phyloP scores from a whole-genome alignment of 257 asterid species.

The Rubia yunnanensis region DNA sequence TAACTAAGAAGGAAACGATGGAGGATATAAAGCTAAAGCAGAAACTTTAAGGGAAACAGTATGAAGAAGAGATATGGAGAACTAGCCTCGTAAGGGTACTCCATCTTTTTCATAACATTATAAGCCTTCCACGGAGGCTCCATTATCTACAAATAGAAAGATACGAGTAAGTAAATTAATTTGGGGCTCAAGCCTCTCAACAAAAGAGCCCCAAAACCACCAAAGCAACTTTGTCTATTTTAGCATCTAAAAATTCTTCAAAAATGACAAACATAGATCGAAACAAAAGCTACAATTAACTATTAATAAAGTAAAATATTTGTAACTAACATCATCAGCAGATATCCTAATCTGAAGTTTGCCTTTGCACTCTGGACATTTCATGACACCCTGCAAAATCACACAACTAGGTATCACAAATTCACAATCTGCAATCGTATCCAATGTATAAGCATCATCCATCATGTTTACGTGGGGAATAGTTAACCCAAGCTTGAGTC shows the following conservation, averaged over 20 bases:
- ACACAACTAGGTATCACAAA: conserved; percentile 10
- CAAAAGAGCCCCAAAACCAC: neutral
- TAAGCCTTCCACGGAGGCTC: conserved; percentile 98
- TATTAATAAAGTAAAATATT: too few species aligned
- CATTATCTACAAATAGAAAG: conserved; percentile 57
- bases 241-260: neutral
- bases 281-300: too few species aligned
- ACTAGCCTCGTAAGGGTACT: conserved; percentile 93
- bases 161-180: neutral
- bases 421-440: too few species aligned
- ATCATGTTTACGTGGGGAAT: too few species aligned
- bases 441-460: too few species aligned
- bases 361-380: conserved; percentile 92
- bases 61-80: conserved; percentile 13
- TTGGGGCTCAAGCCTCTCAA: neutral
- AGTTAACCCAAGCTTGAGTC: neutral
- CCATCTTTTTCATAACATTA: conserved; percentile 83
- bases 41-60: neutral
- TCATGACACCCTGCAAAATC: conserved; percentile 87
- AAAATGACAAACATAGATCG: neutral
- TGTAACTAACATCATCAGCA: conserved; percentile 89
- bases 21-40: neutral
- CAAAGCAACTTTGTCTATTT: neutral
- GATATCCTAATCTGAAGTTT: conserved; percentile 73
- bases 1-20: neutral